Evolutionary conservation across 2,329 filamentous ascomycete genomes (phyloP), one percentile per base, ranked within the genome.

Genomic region (Ascochyta pisi): DNA sequence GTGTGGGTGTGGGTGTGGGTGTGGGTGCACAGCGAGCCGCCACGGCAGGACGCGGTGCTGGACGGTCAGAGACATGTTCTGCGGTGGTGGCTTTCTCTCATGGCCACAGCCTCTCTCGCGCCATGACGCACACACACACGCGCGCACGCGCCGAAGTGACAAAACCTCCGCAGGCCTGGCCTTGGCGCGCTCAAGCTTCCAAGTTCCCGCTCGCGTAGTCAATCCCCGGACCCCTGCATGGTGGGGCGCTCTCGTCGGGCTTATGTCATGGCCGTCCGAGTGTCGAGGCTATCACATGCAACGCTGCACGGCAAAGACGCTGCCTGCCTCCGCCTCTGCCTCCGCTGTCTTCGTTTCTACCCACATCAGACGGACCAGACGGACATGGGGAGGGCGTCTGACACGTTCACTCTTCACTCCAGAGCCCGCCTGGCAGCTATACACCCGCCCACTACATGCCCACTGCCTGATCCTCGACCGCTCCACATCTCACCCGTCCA

Each of bases 31-130:
- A 46, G 58, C 26, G 40, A 55, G 57, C 45, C 67, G 62, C 66
- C 69, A 69, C 35, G 64, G 67, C 51, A 72, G 63, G 19, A 65
- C 38, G 49, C 63, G 64, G 47, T 56, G 63, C 27, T 55, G 65
- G 15, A 61, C 59, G 37, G 63, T 42, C 55, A 44, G 24, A 33
- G 22, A 27, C 49, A 50, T 48, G 16, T 6, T 52, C 42, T 7
- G 13, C 35, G 7, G 5, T 6, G 19, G 2, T 19, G 19, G 19
- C 19, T 19, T 19, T 19, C 15, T 38, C 44, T 39, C 44, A 54
- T 48, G 19, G 19, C 19, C 13, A 29, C 37, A 29, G 7, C 10
- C 7, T 33, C 7, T 33, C 13, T 33, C 29, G 1, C 29, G 7
- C 29, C 13, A 33, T 19, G 29, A 33, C 2, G 7, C 7, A 26